Evolutionary conservation across 768 basidiomycete species (phyloP).

Genomic region (Mycena amicta): DNA sequence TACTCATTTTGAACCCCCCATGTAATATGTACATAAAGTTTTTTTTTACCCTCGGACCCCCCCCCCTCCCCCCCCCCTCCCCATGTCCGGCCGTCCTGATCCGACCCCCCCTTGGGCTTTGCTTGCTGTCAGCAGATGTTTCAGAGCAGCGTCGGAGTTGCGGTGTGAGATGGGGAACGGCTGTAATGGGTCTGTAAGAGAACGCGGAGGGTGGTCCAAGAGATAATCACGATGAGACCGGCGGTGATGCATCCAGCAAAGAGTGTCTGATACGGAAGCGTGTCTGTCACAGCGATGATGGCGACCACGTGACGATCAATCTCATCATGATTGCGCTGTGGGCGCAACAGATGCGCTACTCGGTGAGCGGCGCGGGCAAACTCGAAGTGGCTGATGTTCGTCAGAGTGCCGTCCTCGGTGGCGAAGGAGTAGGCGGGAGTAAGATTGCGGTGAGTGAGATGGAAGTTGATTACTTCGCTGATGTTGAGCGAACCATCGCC

Average conservation of each 20-base stretch:
- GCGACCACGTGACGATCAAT: constrained; percentile 35
- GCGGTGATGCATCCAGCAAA: constrained; percentile 40
- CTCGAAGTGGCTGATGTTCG: constrained; percentile 39
- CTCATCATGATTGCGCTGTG: constrained; percentile 26
- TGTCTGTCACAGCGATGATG: constrained; percentile 37
- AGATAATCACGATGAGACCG: constrained; percentile 36
- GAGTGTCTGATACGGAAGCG: too few species aligned
- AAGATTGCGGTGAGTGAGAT: too few species aligned
- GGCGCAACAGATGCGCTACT: constrained; percentile 40
- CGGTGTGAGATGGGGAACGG: constrained; percentile 46
- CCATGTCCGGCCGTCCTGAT: too few species aligned
- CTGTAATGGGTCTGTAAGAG: constrained; percentile 22
- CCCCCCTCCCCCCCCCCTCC: too few species aligned
- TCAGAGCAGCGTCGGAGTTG: too few species aligned
- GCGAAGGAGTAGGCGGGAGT: too few species aligned
- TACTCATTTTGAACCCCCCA: too few species aligned
- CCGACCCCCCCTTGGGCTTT: too few species aligned
- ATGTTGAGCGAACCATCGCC: background rate
- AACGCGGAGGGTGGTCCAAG: background rate
- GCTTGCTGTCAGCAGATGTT: constrained; percentile 40
- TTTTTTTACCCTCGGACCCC: too few species aligned
- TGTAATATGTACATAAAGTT: too few species aligned
- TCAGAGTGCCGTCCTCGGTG: constrained; percentile 21
- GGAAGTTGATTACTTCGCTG: too few species aligned
- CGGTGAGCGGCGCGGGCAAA: constrained; percentile 48